Conservation (phyloP, 192 early-diverging fungal genomes). For the Mortierella antarctica region DNA sequence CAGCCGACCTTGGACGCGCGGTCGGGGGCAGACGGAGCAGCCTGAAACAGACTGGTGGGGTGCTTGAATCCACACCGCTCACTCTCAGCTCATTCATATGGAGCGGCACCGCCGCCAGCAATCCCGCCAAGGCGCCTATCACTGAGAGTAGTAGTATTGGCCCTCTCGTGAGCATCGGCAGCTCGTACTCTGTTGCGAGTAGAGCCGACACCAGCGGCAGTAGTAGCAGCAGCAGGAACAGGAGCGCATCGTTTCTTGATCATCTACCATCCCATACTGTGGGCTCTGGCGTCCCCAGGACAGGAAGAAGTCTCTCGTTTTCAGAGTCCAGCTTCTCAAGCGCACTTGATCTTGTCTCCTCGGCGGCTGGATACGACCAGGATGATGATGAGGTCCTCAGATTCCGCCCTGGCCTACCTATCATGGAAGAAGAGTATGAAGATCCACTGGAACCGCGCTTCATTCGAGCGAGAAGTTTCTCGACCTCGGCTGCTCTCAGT, state of each 20-base stretch:
- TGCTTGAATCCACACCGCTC: conserved; percentile 21
- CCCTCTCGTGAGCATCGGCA: too few relatives aligned
- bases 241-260: not conserved
- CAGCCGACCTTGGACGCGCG: conserved; percentile 1
- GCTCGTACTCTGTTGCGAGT: too few relatives aligned
- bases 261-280: not conserved
- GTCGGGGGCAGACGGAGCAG: not conserved
- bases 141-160: not conserved
- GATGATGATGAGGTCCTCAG: conserved; percentile 39
- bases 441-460: conserved; percentile 28
- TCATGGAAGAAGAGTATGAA: conserved; percentile 48
- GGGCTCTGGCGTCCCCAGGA: not conserved
- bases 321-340: conserved; percentile 44
- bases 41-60: conserved; percentile 13
- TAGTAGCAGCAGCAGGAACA: conserved; percentile 1
- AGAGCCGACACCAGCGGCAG: not conserved
- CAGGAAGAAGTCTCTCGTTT: conserved; percentile 39
- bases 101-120: not conserved
- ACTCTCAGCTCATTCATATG: conserved; percentile 17
- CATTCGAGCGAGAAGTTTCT: conserved; percentile 34
- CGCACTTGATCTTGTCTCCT: conserved; percentile 6
- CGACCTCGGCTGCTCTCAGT: conserved; percentile 36
- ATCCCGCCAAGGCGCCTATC: not conserved
- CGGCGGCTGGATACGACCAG: conserved; percentile 13
- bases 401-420: conserved; percentile 33